Base-by-base conservation (phyloP, 352 stramenopile genomes). In the Nothophytophthora sp. region DNA sequence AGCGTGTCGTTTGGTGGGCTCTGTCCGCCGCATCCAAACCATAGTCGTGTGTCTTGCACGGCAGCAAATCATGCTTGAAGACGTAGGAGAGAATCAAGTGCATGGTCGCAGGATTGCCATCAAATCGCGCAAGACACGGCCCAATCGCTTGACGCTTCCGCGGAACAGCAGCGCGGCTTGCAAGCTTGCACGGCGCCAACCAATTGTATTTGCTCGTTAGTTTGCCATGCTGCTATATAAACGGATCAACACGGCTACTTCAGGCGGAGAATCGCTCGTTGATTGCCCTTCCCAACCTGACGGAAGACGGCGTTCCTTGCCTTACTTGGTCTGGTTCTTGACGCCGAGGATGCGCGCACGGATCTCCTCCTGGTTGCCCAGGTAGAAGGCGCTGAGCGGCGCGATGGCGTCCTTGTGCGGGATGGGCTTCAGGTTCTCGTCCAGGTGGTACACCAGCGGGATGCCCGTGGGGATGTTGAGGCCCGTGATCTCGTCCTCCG, bases 291-390 rank as follows among this genome's bases (percentile, higher is more conserved):
- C 30, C 27, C 27, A 22, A 49, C 50, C 29, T 20, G 38, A 50
- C 49, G 8, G 35, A 46, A 30, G 25, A 8, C 6, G 27, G 13
- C 30, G 5, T 32, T 30, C 18, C n/a, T 2, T 20, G 16, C 10
- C 49, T 60, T 95, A 98, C 75, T 98, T 98, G 65, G 96, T 98
- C 80, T 99, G 96, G 74, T 98, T 98, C 87, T 98, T 98, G 51
- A 99, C 95, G 33, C 92, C 94, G 55, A 98, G 91, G 74, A 99
- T 99, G 50, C 96, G 88, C 29, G 81, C 81, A 45, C 90, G 92
- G 71, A 99, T 98, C 41, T 96, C 96, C 39, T 98, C 91, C 70
- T 98, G 94, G 76, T 99, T 92, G 55, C 97, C 96, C 19, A 92
- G 63, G 60, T 92, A 92, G 59, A 88, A 89, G 30, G 68, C 81